phyloP scores from a whole-genome alignment of 2,329 filamentous ascomycete species.

The Penicillium sp. region DNA sequence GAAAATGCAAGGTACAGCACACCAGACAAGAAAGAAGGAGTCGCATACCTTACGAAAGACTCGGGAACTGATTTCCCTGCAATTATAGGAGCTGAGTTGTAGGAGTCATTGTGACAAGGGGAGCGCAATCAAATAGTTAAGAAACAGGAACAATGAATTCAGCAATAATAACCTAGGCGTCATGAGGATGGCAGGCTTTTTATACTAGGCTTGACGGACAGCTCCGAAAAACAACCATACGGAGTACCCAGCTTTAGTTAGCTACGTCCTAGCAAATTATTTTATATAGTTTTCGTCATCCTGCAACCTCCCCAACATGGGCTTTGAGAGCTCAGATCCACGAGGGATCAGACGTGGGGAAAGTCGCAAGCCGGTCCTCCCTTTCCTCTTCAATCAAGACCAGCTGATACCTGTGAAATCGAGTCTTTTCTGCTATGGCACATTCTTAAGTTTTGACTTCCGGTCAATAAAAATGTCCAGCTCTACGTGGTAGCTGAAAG shows the following conservation, averaged over 20 bases:
- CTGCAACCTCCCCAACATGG: background rate
- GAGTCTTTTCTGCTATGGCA: background rate
- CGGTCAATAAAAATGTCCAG: background rate
- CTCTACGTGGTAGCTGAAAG: background rate
- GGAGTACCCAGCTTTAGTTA: background rate
- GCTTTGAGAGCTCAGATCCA: background rate
- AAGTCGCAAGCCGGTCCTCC: background rate
- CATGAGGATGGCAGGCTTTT: background rate
- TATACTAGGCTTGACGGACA: background rate
- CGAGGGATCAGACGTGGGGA: constrained; percentile 3
- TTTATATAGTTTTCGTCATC: background rate
- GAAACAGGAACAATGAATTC: background rate
- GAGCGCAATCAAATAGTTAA: background rate
- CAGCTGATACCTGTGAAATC: background rate
- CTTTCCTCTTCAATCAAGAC: background rate
- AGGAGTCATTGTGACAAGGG: background rate
- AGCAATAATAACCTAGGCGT: background rate
- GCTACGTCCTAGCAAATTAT: background rate
- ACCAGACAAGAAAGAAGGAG: background rate
- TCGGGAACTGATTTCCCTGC: background rate
- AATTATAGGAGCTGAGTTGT: background rate
- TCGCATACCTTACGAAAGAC: background rate
- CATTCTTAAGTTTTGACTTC: background rate
- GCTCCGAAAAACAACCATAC: background rate
- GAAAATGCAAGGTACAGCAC: background rate